Percentiles rank a stretch among this genome's conserved stretches.
Conservation (phyloP, 805 yeast genomes). For the Brettanomyces anomalus region DNA sequence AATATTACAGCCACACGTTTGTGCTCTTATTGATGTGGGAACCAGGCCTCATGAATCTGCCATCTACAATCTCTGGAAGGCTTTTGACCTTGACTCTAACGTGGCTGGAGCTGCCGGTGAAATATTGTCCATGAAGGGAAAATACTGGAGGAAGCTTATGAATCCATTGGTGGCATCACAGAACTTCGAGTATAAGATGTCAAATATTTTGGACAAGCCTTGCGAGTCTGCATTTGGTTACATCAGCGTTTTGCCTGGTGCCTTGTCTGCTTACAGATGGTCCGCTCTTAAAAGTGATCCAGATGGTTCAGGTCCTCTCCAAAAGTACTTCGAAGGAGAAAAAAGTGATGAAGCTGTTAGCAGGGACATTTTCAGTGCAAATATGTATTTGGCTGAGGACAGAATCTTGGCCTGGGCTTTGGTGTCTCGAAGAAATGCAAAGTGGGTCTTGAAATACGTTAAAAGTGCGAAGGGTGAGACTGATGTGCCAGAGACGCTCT, state of each 20-base stretch:
- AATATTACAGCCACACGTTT: slow-evolving; percentile 81
- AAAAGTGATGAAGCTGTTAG: slow-evolving; percentile 22
- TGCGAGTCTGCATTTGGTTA: slow-evolving; percentile 89
- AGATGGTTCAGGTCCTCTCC: slow-evolving; percentile 88
- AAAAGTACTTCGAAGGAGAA: slow-evolving; percentile 88
- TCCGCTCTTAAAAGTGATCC: slow-evolving; percentile 76
- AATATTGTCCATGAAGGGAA: slow-evolving; percentile 91
- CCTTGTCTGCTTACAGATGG: slow-evolving; percentile 87
- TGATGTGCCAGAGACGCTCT: slow-evolving; percentile 88
- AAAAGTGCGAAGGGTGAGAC: slow-evolving; percentile 93
- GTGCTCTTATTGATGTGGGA: slow-evolving; percentile 91
- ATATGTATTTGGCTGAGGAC: slow-evolving; percentile 96
- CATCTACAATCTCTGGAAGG: slow-evolving; percentile 92
- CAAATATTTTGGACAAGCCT: slow-evolving; percentile 93
- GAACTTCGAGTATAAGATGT: slow-evolving; percentile 93
- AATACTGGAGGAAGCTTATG: slow-evolving; percentile 66
- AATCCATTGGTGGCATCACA: slow-evolving; percentile 95
- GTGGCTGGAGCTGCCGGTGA: slow-evolving; percentile 99
- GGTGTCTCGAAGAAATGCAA: slow-evolving; percentile 73
- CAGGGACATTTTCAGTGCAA: slow-evolving; percentile 82
- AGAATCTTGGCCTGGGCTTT: slow-evolving; percentile 95
- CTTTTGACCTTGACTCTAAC: slow-evolving; percentile 90
- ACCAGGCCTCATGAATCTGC: slow-evolving; percentile 88
- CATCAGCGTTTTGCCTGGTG: slow-evolving; percentile 91
- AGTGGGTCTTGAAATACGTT: slow-evolving; percentile 88